Evolutionary conservation across 2,329 filamentous ascomycete genomes (phyloP), one percentile per base, ranked within the genome.

Genomic region (Fusarium secorum): DNA sequence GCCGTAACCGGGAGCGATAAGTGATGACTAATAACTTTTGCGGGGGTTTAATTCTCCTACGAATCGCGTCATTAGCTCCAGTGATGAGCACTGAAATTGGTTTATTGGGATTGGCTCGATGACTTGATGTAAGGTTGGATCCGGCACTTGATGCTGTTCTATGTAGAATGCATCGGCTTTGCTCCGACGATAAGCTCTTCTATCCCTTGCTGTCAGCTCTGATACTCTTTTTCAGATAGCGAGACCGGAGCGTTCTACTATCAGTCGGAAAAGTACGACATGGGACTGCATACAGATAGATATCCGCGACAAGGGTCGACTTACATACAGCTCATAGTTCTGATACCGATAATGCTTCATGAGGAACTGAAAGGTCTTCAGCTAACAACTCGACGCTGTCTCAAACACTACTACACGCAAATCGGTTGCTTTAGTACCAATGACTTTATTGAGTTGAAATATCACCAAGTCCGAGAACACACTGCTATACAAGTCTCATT

Each of bases 31-130:
- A 76, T 61, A 10, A 11, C 24, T 52, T n/a, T 11, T 11, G 52
- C 61, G 65, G 75, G 22, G 49, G 54, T 56, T 56, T 22, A 10
- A 38, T 22, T 42, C 39, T 20, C 41, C 32, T 49, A 39, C 32
- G 46, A 49, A 74, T 75, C 59, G 68, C 74, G 74, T 64, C 74
- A 76, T 76, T 52, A 57, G 57, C 66, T 61, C 68, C 70, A 70
- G 70, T 72, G 65, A 76, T 74, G 71, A 72, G 66, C 66, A 64
- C 56, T 59, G 46, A 56, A 54, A 66, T 53, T 56, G 44, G 61
- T 61, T 38, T 54, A n/a, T 54, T 26, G 30, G 36, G 68, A 74
- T 74, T 75, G 73, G 73, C 66, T 72, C 41, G 39, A 71, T 51
- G 60, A 62, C 63, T 60, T 32, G 17, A 59, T 42, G 39, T 33